phyloP scores from a whole-genome alignment of 306 rosid genomes.

The Cyclanthera cordifolia region DNA sequence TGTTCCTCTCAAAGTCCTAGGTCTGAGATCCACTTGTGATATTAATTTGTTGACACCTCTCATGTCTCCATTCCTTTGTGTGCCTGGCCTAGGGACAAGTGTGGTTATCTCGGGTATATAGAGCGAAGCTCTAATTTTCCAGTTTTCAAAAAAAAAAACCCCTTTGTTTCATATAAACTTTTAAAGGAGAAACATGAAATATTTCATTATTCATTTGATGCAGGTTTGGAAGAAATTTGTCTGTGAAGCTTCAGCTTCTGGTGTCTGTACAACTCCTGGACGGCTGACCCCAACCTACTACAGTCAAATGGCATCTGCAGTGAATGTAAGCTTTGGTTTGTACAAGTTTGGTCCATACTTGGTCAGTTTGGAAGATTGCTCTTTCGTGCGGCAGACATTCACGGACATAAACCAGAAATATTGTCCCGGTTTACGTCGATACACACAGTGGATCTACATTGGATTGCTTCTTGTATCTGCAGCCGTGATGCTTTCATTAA shows the following conservation, averaged over 20 bases:
- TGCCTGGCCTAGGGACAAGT: no score
- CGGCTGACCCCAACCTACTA: constrained; percentile 31
- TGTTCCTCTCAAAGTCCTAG: no score
- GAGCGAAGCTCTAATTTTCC: no score
- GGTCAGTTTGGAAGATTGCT: constrained; percentile 28
- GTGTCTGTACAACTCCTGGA: constrained; percentile 25
- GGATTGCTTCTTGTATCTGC: constrained; percentile 27
- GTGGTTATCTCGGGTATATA: no score
- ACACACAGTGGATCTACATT: constrained; percentile 17
- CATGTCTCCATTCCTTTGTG: no score
- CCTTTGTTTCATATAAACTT: not conserved
- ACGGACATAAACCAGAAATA: constrained; percentile 15
- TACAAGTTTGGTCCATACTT: constrained; percentile 24
- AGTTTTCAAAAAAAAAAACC: no score
- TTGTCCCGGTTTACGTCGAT: constrained; percentile 19
- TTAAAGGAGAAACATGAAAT: not conserved
- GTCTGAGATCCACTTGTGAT: no score
- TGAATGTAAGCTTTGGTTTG: constrained; percentile 25
- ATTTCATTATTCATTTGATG: not conserved
- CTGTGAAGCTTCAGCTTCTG: constrained; percentile 22
- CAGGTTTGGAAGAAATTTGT: constrained; percentile 30
- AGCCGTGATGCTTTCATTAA: constrained; percentile 27
- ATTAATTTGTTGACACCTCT: no score
- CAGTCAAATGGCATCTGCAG: constrained; percentile 21
- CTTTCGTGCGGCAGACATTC: constrained; percentile 28